Evolutionary conservation across 306 rosid species (phyloP), one percentile per base, ranked within the genome.

Genomic region (Bauhinia variegata): DNA sequence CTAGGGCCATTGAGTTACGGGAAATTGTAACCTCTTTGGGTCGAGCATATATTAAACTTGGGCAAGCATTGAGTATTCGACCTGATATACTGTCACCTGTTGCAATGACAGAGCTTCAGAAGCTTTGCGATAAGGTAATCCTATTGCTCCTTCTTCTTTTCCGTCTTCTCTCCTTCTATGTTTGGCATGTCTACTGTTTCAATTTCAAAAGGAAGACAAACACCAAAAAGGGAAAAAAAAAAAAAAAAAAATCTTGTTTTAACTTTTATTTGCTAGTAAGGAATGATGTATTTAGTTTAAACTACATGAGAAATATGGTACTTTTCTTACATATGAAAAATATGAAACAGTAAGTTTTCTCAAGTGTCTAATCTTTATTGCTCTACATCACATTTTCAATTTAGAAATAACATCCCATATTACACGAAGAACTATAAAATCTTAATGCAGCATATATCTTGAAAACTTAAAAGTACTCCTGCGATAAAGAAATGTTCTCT

Each of bases 201-300:
- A 28, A 14, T 79, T 76, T 70, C 47, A 38, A 36, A 19, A 50
- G 31, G 50, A 48, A 42, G 30, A 67, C 30, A 46, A 10, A 11
- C 11, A 54, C 6, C 28, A 6, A 53, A 76, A 46, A 13, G 8
- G 18, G 11, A 17, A 47, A n/a, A n/a, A n/a, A n/a, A n/a, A n/a
- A n/a, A n/a, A n/a, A n/a, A n/a, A n/a, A n/a, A n/a, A n/a, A 58
- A 5, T 5, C 13, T 49, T 31, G 51, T 16, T 75, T n/a, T n/a
- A n/a, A n/a, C n/a, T n/a, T n/a, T 63, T 50, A 67, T 73, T 48
- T 11, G 71, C 33, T 69, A 34, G 38, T 7, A 34, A 62, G 57
- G 17, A 44, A 43, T 53, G 42, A 63, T 71, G 60, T 49, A 19
- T 49, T 34, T 54, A 43, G 51, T 67, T 44, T 49, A 44, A 62